Base-by-base conservation (phyloP, 148 eudicot species). In the Vaccinium myrtillus region DNA sequence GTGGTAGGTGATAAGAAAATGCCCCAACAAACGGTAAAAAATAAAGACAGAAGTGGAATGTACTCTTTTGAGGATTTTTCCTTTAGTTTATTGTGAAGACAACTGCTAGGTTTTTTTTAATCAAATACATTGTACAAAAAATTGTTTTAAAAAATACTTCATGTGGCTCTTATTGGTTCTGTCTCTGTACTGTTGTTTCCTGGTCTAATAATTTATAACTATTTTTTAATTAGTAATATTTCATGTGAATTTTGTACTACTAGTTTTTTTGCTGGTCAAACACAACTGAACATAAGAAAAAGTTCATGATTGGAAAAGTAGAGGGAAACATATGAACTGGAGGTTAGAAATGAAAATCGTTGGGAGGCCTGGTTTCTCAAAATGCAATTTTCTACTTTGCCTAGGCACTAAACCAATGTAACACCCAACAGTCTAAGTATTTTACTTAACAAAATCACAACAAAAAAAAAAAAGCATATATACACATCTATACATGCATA, bases 1-100 rank as follows among this genome's bases (percentile, higher is more conserved):
- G 82, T 61, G 89, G 87, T 89, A 86, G 91, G 91, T 89, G 77
- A 87, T 79, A 65, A 79, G 87, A 82, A 81, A 86, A 87, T 74
- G 82, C 63, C 83, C 83, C 83, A 61, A 56, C 55, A 81, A 84
- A 77, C 85, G 78, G 87, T 86, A 16, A 56, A 36, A 19, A 77
- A 15, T n/a, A 36, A 32, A 53, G 46, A 36, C 39, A 80, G 50
- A n/a, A 58, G 23, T 80, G 82, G 70, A 58, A 58, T 65, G 70
- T 36, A 58, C 69, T 58, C 67, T 7, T 55, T 25, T 19, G 6
- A 21, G 67, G 46, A 14, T 27, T 23, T 50, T 77, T 50, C 19
- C 23, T 23, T 23, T 4, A 55, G 39, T 32, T 56, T 77, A 48
- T 56, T 32, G 23, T 56, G 82, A 79, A 54, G 67, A 79, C 8